Evolutionary conservation across 2,329 filamentous ascomycete species (phyloP).

Genomic region (Raffaelea ambrosiae): DNA sequence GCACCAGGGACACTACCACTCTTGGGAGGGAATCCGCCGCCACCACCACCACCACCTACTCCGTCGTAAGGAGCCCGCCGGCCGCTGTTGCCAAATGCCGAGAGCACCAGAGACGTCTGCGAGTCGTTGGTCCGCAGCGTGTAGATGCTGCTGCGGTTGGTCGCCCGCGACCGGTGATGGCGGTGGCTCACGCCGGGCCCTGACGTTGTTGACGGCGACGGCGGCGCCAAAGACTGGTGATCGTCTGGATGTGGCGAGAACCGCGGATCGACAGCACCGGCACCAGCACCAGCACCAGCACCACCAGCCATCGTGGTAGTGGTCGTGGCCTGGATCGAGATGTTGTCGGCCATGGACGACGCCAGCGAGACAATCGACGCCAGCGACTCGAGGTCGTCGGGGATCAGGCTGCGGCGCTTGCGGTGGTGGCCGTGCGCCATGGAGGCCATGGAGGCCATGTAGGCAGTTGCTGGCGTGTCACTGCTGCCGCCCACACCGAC

Average conservation of each 20-base stretch:
- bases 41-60: constrained; percentile 24
- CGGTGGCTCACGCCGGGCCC: constrained; percentile 15
- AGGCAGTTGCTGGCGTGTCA: too few species aligned
- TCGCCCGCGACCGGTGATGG: constrained; percentile 22
- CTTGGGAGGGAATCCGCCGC: not conserved
- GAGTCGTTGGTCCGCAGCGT: constrained; percentile 50
- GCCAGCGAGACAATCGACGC: constrained; percentile 49
- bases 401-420: constrained; percentile 2
- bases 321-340: constrained; percentile 39
- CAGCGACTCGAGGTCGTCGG: constrained; percentile 37
- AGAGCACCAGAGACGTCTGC: constrained; percentile 43
- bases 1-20: too few species aligned
- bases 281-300: too few species aligned
- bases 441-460: not conserved
- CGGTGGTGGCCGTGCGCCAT: not conserved
- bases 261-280: too few species aligned
- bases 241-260: too few species aligned
- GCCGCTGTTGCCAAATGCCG: constrained; percentile 37
- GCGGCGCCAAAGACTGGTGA: too few species aligned
- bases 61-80: constrained; percentile 16
- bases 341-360: constrained; percentile 44
- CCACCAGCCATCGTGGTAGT: too few species aligned
- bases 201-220: constrained; percentile 3
- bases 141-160: constrained; percentile 47
- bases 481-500: too few species aligned